A percentile compares a stretch with the other conserved stretches of the same genome.
These are phyloP conservation scores for Colletotrichum phormii DNA, from an alignment of 2,329 filamentous ascomycete species.

Conservation along the genomic window DNA sequence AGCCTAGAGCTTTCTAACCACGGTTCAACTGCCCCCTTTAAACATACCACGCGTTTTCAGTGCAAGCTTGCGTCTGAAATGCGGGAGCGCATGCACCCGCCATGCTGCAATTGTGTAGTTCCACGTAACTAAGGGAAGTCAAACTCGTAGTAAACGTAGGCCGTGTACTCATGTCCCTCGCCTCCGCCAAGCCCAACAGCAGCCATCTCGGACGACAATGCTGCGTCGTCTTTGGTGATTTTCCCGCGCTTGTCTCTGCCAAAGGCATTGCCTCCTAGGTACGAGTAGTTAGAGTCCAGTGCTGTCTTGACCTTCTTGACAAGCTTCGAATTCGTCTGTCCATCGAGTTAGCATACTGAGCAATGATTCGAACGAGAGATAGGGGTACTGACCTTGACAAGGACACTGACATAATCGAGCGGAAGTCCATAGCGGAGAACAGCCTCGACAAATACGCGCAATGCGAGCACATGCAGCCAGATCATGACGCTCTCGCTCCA, in stretches of 20 bases:
- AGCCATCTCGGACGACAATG: conserved; percentile 84
- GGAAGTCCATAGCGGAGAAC: conserved; percentile 96
- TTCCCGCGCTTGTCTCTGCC: conserved; percentile 93
- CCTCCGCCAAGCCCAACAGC: conserved; percentile 75
- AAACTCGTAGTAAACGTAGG: conserved; percentile 97
- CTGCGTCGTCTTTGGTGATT: conserved; percentile 88
- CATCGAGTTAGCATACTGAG: conserved; percentile 5
- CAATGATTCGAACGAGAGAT: neutral
- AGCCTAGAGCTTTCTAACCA: neutral
- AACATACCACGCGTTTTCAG: neutral
- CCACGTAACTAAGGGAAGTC: conserved; percentile 68
- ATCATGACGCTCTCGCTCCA: conserved; percentile 98
- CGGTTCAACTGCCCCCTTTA: neutral
- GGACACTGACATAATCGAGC: conserved; percentile 85
- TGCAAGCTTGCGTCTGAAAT: conserved; percentile 14
- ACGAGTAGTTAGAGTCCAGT: conserved; percentile 87
- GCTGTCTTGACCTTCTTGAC: conserved; percentile 82
- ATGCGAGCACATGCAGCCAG: conserved; percentile 90
- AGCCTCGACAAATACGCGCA: conserved; percentile 96
- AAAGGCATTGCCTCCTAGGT: conserved; percentile 94
- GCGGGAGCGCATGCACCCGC: neutral
- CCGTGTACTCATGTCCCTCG: conserved; percentile 87
- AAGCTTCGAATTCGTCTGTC: conserved; percentile 85
- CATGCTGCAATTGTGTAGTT: neutral
- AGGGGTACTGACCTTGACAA: conserved; percentile 79